A percentile compares a stretch with the other conserved stretches of the same genome.
These are phyloP conservation scores for Grosmannia clavigera DNA, from an alignment of 2,329 filamentous ascomycete genomes.

Conservation along the genomic window DNA sequence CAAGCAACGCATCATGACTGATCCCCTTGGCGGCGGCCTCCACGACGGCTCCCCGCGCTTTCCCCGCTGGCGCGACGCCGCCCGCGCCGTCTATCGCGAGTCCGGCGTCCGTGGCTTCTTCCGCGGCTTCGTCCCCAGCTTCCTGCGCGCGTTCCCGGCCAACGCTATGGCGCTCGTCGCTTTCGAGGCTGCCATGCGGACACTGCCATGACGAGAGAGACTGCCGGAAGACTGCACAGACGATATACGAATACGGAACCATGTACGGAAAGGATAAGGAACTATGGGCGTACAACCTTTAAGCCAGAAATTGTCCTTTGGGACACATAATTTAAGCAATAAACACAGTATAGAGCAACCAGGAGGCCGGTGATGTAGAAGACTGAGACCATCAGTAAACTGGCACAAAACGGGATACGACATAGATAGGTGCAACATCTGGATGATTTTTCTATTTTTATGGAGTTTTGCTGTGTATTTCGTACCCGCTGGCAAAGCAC, in stretches of 20 bases:
- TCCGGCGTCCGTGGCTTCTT: conserved; percentile 72
- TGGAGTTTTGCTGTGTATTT: background rate
- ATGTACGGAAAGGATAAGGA: too few species aligned
- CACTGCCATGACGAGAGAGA: conserved; percentile 29
- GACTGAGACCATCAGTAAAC: background rate
- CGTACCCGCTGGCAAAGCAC: background rate
- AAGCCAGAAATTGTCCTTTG: too few species aligned
- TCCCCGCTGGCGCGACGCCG: conserved; percentile 67
- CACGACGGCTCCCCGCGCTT: conserved; percentile 58
- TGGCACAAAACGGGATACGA: background rate
- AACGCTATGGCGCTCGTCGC: conserved; percentile 89
- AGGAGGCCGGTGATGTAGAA: background rate
- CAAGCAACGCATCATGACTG: conserved; percentile 96
- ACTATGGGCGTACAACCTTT: too few species aligned
- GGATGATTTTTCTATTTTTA: background rate
- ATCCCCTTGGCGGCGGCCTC: conserved; percentile 62
- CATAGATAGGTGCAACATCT: background rate
- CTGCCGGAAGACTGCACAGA: too few species aligned
- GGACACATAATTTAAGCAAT: too few species aligned
- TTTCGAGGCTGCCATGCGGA: conserved; percentile 83
- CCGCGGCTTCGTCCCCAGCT: conserved; percentile 88
- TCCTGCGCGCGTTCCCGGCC: conserved; percentile 84
- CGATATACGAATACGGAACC: too few species aligned
- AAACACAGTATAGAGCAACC: too few species aligned
- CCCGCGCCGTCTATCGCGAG: conserved; percentile 62